Conservation (phyloP, 2,329 filamentous ascomycete species). For the Graphilbum ipis-grandicollis region DNA sequence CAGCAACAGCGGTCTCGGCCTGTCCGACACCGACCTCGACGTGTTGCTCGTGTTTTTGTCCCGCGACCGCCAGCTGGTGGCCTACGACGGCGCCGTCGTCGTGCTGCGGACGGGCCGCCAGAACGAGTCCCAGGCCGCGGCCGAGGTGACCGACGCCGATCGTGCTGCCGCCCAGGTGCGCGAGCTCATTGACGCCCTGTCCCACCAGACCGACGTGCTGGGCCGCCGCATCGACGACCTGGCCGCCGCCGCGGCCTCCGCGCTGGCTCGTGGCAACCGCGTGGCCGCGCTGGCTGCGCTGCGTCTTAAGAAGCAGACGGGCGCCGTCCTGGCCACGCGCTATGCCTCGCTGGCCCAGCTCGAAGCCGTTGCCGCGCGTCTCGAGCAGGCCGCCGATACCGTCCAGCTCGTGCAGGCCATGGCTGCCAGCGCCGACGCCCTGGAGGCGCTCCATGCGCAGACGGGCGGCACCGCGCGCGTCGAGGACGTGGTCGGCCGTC, state of each 20-base stretch:
- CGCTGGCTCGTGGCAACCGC: conserved; percentile 56
- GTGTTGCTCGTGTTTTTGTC: conserved; percentile 53
- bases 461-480: conserved; percentile 63
- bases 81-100: conserved; percentile 50
- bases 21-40: conserved; percentile 50
- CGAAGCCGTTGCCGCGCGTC: conserved; percentile 65
- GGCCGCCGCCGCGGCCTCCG: conserved; percentile 31
- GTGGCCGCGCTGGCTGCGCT: conserved; percentile 62
- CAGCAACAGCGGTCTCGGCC: conserved; percentile 12
- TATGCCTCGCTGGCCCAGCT: conserved; percentile 62
- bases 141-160: conserved; percentile 56
- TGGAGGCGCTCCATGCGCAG: conserved; percentile 56
- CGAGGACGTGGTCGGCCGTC: conserved; percentile 54
- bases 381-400: conserved; percentile 74
- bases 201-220: conserved; percentile 53
- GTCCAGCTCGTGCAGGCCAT: conserved; percentile 71
- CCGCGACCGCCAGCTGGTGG: conserved; percentile 43
- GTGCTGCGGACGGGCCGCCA: conserved; percentile 39
- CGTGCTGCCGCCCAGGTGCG: conserved; percentile 69
- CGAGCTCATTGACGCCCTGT: conserved; percentile 57
- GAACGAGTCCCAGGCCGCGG: conserved; percentile 39
- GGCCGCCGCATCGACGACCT: conserved; percentile 50
- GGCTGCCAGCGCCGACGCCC: conserved; percentile 56
- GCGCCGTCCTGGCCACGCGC: conserved; percentile 54
- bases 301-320: conserved; percentile 66